Evolutionary conservation across 208 protist species (phyloP).

Genomic region (Trypanosoma grayi): DNA sequence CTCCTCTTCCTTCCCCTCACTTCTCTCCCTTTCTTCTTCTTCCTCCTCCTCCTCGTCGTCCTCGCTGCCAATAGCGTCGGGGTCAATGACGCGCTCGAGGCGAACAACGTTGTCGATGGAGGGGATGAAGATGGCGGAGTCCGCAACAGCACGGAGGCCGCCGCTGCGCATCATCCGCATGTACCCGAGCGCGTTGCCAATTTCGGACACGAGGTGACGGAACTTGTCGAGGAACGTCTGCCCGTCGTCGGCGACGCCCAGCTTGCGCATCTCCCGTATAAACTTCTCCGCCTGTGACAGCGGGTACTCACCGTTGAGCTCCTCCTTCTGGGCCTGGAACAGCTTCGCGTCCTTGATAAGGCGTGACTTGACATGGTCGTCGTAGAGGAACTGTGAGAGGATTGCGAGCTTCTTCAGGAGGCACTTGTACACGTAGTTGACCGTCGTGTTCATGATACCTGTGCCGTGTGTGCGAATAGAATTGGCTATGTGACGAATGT

Average conservation of each 20-base stretch:
- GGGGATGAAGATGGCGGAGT: slow-evolving; percentile 92
- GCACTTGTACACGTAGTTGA: slow-evolving; percentile 97
- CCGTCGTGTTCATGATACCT: slow-evolving; percentile 98
- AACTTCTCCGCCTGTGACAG: slow-evolving; percentile 89
- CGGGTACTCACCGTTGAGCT: slow-evolving; percentile 85
- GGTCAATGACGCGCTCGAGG: slow-evolving; percentile 52
- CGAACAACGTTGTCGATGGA: slow-evolving; percentile 55
- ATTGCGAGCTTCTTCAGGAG: slow-evolving; percentile 92
- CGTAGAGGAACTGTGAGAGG: slow-evolving; percentile 96
- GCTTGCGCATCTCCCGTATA: slow-evolving; percentile 90
- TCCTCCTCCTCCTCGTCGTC: slow-evolving; percentile 29
- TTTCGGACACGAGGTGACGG: slow-evolving; percentile 95
- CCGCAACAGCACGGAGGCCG: slow-evolving; percentile 82
- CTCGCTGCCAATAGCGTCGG: slow-evolving; percentile 22
- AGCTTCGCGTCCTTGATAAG: slow-evolving; percentile 71
- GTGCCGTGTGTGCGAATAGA: slow-evolving; percentile 97
- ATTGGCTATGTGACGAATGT: slow-evolving; percentile 96
- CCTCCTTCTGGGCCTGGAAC: slow-evolving; percentile 60
- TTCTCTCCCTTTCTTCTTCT: not conserved
- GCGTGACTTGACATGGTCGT: slow-evolving; percentile 96
- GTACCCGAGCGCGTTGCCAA: slow-evolving; percentile 98
- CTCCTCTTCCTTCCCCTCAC: slow-evolving; percentile 4
- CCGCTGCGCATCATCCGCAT: slow-evolving; percentile 94
- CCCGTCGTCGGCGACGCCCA: slow-evolving; percentile 81
- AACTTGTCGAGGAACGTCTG: slow-evolving; percentile 93